These are phyloP conservation scores for Citrus australasica DNA, from an alignment of 345 rosid genomes.

Conservation along the genomic window DNA sequence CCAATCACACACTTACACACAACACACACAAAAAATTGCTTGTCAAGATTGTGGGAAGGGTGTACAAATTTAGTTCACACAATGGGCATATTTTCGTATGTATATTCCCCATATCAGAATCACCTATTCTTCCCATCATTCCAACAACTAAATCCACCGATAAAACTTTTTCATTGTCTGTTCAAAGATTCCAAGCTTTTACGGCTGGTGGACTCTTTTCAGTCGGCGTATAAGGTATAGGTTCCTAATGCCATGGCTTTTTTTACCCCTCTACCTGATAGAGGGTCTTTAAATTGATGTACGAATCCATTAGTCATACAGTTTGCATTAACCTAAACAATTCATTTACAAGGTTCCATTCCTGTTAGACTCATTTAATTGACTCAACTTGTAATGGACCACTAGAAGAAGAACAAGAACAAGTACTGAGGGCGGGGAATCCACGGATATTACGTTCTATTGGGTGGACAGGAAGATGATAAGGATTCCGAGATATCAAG, in stretches of 20 bases:
- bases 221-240: not conserved
- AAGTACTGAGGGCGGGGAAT: conserved; percentile 19
- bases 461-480: conserved; percentile 26
- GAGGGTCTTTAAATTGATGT: no score
- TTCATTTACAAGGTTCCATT: not conserved
- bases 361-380: not conserved
- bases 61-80: conserved; percentile 25
- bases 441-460: conserved; percentile 26
- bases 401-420: conserved; percentile 27
- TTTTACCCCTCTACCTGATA: not conserved
- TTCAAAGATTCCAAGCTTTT: conserved; percentile 26
- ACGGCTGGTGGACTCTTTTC: conserved; percentile 15
- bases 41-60: conserved; percentile 6
- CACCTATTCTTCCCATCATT: not conserved
- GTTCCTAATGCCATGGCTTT: conserved; percentile 11
- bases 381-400: conserved; percentile 51
- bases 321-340: not conserved
- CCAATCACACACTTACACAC: not conserved
- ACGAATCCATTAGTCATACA: not conserved
- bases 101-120: conserved; percentile 13
- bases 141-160: not conserved
- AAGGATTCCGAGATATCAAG: conserved; percentile 34
- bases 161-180: not conserved
- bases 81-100: conserved; percentile 7
- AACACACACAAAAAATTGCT: conserved; percentile 5